Percentiles rank a stretch among this genome's conserved stretches.
phyloP scores from a whole-genome alignment of 148 eudicot species.

The Rhododendron griersonianum region DNA sequence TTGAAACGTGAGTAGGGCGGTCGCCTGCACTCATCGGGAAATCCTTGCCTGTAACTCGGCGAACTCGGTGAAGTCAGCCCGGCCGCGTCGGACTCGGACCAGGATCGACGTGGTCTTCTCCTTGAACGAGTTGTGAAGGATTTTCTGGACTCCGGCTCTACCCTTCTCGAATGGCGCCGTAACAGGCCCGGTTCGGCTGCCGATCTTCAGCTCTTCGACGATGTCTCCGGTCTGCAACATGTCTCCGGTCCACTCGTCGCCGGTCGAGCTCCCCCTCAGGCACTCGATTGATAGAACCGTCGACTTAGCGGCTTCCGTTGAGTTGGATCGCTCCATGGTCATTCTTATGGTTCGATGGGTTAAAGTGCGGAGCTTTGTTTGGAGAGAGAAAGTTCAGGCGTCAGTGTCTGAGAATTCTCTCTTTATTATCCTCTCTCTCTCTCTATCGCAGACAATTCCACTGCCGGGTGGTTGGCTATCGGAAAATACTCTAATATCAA shows the following conservation, averaged over 20 bases:
- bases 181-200: conserved; percentile 17
- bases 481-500: neutral
- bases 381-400: neutral
- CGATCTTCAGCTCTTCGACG: conserved; percentile 58
- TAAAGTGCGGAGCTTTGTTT: neutral
- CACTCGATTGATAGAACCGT: conserved; percentile 69
- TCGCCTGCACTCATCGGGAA: neutral
- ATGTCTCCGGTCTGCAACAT: conserved; percentile 78
- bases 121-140: conserved; percentile 50
- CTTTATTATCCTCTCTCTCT: neutral
- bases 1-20: no score
- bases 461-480: neutral
- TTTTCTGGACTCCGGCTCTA: conserved; percentile 59
- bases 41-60: neutral
- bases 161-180: conserved; percentile 65
- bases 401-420: neutral
- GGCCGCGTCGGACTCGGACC: conserved; percentile 58
- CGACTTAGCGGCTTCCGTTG: conserved; percentile 3
- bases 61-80: conserved; percentile 43
- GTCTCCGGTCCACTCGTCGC: conserved; percentile 83
- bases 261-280: conserved; percentile 58
- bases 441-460: neutral
- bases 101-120: conserved; percentile 47
- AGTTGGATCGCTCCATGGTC: conserved; percentile 39
- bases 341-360: conserved; percentile 2